A percentile compares a stretch with the other conserved stretches of the same genome.
Evolutionary conservation across 2,329 filamentous ascomycete species (phyloP).

Genomic region (Calonectria leucothoes): DNA sequence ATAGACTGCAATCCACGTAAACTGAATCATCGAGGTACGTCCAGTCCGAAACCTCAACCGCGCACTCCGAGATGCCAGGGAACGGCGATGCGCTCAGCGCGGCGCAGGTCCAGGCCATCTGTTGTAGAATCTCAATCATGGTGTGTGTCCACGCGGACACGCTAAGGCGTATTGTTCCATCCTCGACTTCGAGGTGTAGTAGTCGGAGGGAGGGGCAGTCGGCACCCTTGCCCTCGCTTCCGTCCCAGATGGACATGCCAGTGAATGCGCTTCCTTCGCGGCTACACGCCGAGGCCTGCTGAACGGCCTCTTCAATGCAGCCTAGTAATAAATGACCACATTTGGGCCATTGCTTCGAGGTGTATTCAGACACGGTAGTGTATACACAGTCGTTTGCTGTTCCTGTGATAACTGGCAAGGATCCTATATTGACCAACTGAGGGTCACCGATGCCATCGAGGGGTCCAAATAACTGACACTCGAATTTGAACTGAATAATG

Average conservation of each 20-base stretch:
- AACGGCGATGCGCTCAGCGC: slow-evolving; percentile 50
- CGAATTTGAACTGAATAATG: slow-evolving; percentile 49
- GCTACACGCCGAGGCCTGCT: slow-evolving; percentile 40
- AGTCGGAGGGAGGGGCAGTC: slow-evolving; percentile 47
- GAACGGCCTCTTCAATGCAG: slow-evolving; percentile 48
- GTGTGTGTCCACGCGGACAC: slow-evolving; percentile 49
- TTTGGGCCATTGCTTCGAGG: slow-evolving; percentile 46
- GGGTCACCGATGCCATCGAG: slow-evolving; percentile 44
- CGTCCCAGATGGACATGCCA: slow-evolving; percentile 52
- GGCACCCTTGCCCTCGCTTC: slow-evolving; percentile 37
- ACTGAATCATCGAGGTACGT: slow-evolving; percentile 46
- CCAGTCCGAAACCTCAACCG: slow-evolving; percentile 47
- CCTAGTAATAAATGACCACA: slow-evolving; percentile 44
- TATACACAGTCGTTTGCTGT: slow-evolving; percentile 47
- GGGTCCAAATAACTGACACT: slow-evolving; percentile 47
- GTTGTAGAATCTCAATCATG: slow-evolving; percentile 50
- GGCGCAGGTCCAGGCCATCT: slow-evolving; percentile 52
- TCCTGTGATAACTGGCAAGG: slow-evolving; percentile 48
- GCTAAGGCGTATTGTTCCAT: slow-evolving; percentile 45
- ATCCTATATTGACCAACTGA: slow-evolving; percentile 43
- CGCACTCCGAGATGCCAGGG: slow-evolving; percentile 45
- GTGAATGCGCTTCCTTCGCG: slow-evolving; percentile 40
- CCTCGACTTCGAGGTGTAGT: slow-evolving; percentile 50
- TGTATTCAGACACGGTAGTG: slow-evolving; percentile 49
- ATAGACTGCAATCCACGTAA: slow-evolving; percentile 49